phyloP scores from a whole-genome alignment of 768 basidiomycete genomes.

The Boletellus ananas region DNA sequence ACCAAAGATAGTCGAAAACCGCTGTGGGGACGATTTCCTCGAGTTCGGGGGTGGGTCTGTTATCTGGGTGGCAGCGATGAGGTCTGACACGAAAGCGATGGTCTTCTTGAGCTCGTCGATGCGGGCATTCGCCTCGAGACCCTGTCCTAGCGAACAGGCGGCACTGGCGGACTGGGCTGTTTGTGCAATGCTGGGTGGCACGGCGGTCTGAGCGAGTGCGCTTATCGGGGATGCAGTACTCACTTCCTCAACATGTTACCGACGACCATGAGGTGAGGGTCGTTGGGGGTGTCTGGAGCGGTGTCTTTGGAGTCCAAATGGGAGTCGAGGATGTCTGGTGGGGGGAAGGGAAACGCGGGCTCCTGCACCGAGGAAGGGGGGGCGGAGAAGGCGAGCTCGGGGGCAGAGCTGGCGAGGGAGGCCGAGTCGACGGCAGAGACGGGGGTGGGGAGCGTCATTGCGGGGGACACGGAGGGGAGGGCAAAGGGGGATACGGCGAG shows the following conservation, averaged over 20 bases:
- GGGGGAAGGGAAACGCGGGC: slow-evolving; percentile 22
- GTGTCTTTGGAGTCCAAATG: slow-evolving; percentile 11
- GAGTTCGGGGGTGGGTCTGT: slow-evolving; percentile 32
- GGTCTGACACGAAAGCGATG: slow-evolving; percentile 49
- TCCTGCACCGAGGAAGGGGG: slow-evolving; percentile 15
- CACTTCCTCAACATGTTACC: slow-evolving; percentile 54
- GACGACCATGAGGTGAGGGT: slow-evolving; percentile 47
- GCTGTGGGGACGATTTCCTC: slow-evolving; percentile 27
- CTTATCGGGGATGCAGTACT: slow-evolving; percentile 16
- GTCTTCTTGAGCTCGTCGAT: slow-evolving; percentile 56
- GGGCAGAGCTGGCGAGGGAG: slow-evolving; percentile 16
- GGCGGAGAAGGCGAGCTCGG: slow-evolving; percentile 26
- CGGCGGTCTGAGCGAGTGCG: slow-evolving; percentile 16
- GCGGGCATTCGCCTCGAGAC: slow-evolving; percentile 44
- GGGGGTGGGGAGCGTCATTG: slow-evolving; percentile 10
- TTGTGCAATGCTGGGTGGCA: slow-evolving; percentile 49
- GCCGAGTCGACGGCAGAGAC: slow-evolving; percentile 16
- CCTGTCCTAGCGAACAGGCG: slow-evolving; percentile 46
- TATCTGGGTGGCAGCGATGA: slow-evolving; percentile 46
- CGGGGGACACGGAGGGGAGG: background rate
- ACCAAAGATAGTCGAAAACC: slow-evolving; percentile 14
- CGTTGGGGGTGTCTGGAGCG: slow-evolving; percentile 35
- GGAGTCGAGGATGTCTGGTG: slow-evolving; percentile 23
- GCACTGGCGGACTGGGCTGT: slow-evolving; percentile 56
- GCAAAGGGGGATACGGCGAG: slow-evolving; percentile 17